These are phyloP conservation scores for Ceratorhiza oryzae-sativae DNA, from an alignment of 1,284 basidiomycete species.

Conservation along the genomic window DNA sequence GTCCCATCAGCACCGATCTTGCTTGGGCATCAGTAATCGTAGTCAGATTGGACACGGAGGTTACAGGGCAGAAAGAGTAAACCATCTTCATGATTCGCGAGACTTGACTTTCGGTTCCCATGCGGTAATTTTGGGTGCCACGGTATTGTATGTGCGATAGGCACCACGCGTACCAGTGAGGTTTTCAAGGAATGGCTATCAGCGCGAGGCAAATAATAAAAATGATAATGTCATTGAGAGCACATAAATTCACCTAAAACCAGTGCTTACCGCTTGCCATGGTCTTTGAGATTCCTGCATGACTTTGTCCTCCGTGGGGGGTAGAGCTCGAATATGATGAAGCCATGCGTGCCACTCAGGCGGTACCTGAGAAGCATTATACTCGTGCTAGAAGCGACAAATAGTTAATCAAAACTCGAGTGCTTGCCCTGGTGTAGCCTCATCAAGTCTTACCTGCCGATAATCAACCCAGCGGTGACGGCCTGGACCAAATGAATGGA, in stretches of 20 bases:
- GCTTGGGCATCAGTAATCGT: not conserved
- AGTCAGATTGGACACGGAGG: not conserved
- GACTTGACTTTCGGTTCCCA: slow-evolving; percentile 81
- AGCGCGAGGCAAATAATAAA: slow-evolving; percentile 54
- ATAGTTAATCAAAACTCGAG: not conserved
- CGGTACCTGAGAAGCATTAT: slow-evolving; percentile 88
- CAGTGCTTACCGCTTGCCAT: slow-evolving; percentile 78
- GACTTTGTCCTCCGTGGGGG: slow-evolving; percentile 77
- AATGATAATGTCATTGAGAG: not conserved
- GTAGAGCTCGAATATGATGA: slow-evolving; percentile 82
- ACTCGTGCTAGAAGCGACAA: slow-evolving; percentile 67
- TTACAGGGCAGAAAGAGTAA: not conserved
- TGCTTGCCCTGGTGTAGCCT: not conserved
- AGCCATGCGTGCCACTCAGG: slow-evolving; percentile 97
- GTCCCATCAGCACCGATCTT: too few relatives aligned
- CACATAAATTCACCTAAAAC: too few relatives aligned
- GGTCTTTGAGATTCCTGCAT: slow-evolving; percentile 71
- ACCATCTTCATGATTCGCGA: slow-evolving; percentile 49
- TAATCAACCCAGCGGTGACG: slow-evolving; percentile 95
- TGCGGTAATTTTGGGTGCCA: slow-evolving; percentile 75
- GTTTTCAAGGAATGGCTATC: slow-evolving; percentile 70
- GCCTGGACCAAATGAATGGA: slow-evolving; percentile 58
- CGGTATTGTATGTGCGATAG: slow-evolving; percentile 88
- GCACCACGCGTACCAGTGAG: slow-evolving; percentile 90
- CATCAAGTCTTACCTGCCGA: slow-evolving; percentile 65